Evolutionary conservation across 176 grass and related monocot genomes (phyloP).

Genomic region (Olyra latifolia): DNA sequence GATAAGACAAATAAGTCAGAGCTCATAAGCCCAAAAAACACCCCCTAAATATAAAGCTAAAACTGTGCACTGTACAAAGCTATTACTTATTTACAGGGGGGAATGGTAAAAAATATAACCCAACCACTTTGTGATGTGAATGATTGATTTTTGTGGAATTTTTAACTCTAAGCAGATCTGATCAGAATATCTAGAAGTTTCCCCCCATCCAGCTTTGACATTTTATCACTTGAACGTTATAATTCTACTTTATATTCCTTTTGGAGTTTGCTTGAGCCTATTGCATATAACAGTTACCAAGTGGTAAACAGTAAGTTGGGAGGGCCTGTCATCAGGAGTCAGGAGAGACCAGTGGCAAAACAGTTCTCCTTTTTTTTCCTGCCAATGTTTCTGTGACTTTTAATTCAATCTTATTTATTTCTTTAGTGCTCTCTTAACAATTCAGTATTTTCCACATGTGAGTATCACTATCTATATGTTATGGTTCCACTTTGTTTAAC

Average conservation of each 20-base stretch:
- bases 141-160: not conserved
- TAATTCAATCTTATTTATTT: not conserved
- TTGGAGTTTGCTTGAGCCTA: not conserved
- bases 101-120: not conserved
- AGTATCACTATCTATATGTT: not conserved
- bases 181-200: not conserved
- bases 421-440: not conserved
- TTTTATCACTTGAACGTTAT: not conserved
- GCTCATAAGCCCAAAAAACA: too few relatives aligned
- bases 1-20: too few relatives aligned
- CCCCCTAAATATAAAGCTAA: constrained; percentile 23
- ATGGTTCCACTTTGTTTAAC: constrained; percentile 1
- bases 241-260: not conserved
- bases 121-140: not conserved
- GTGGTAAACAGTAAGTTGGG: not conserved
- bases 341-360: not conserved
- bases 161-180: not conserved
- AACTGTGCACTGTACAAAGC: not conserved
- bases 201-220: not conserved
- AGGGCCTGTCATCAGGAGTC: not conserved
- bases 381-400: not conserved
- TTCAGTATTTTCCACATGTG: not conserved
- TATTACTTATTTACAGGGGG: not conserved
- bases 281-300: not conserved
- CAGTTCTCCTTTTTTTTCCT: not conserved